phyloP scores from a whole-genome alignment of 257 asterid genomes.

The Solanum acaule region DNA sequence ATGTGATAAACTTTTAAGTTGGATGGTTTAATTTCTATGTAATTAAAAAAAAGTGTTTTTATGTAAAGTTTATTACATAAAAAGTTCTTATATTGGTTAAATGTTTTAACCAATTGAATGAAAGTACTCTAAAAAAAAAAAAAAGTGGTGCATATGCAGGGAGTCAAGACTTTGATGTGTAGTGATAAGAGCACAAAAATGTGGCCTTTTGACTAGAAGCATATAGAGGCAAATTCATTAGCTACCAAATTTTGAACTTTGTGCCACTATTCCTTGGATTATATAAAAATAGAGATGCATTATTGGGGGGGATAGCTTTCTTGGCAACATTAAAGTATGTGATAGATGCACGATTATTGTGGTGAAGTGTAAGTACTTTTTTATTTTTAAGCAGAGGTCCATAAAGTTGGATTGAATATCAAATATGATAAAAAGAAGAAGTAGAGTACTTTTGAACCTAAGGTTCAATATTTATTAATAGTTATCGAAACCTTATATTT shows the following conservation, averaged over 20 bases:
- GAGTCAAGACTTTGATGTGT: background rate
- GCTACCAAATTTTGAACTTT: background rate
- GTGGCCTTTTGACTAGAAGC: background rate
- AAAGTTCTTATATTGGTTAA: background rate
- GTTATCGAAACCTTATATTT: background rate
- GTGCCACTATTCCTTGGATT: background rate
- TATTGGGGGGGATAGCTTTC: background rate
- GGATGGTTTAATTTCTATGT: background rate
- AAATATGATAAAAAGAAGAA: too few relatives aligned
- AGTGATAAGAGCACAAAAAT: background rate
- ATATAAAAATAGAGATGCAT: background rate
- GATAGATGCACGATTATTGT: background rate
- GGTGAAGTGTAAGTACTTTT: too few relatives aligned
- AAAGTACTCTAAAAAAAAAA: background rate
- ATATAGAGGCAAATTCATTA: background rate
- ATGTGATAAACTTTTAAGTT: background rate
- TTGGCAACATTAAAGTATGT: background rate
- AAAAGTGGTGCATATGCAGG: background rate
- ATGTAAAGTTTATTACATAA: background rate
- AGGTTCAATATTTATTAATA: background rate
- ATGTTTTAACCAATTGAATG: background rate
- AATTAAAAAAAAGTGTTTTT: background rate
- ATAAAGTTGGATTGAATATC: rapidly evolving
- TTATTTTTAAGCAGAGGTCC: too few relatives aligned
- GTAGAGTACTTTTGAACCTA: background rate